Evolutionary conservation across 23 red algal species (phyloP), one percentile per base, ranked within the genome.

Genomic region (Chondrus crispus): DNA sequence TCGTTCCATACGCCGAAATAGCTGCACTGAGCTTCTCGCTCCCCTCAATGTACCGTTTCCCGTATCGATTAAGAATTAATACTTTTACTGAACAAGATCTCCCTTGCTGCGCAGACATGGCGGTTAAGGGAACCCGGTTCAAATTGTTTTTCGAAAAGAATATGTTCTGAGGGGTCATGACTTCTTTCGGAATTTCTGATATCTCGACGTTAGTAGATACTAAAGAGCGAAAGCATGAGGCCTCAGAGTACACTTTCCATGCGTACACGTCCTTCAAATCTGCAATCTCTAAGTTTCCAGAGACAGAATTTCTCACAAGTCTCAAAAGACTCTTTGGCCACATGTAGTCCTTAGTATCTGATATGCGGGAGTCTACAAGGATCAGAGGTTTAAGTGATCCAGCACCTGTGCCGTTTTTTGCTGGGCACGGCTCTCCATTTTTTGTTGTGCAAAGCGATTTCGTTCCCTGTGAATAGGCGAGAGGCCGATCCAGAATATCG

Each of bases 321-420:
- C 92, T 82, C 9, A 94, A 71, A 7, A 94, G 45, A 82, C 92
- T 87, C 38, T 94, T 94, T 11, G 84, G 82, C 92, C 92, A 94
- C 7, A 74, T 69, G 33, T 81, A 81, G 22, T 86, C 80, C 73
- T 94, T 94, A 28, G 82, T 64, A 30, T 82, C 46, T 81, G 82
- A 47, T 18, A 94, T 87, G 13, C 83, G 82, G 35, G 74, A 58
- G 29, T 87, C 84, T 24, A 94, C 74, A 14, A 94, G 54, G 29
- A 94, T 13, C 71, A 87, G 29, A 2, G 92, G 92, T 24, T 88
- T 70, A 24, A 94, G 52, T 2, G 50, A 80, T 19, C 37, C 8
- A 38, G 64, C 0, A 46, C 32, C 85, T 12, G 19, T 30, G 40
- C 44, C 41, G 63, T 19, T 74, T 28, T 48, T 35, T 72, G 41